Evolutionary conservation across 164 flowering plant genomes (phyloP).

Genomic region (Macadamia tetraphylla): DNA sequence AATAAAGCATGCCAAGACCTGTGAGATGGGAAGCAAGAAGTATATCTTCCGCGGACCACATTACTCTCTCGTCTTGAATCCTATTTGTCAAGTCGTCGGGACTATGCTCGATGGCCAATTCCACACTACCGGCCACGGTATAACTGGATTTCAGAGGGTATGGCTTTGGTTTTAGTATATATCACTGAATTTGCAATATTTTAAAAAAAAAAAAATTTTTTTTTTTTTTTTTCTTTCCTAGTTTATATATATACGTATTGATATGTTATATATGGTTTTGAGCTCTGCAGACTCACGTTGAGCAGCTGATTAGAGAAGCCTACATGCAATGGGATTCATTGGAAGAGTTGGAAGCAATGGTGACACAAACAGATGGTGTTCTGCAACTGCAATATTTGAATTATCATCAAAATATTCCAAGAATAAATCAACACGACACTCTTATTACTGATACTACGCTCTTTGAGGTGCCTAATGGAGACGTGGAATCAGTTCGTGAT

Average conservation of each 20-base stretch:
- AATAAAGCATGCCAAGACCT: slow-evolving; percentile 56
- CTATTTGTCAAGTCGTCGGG: slow-evolving; percentile 2
- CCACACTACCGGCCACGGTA: neutral
- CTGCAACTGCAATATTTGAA: neutral
- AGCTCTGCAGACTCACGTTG: neutral
- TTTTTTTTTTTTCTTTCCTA: no score
- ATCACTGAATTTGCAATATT: neutral
- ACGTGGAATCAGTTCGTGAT: neutral
- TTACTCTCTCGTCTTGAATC: neutral
- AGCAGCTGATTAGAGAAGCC: neutral
- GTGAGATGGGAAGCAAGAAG: slow-evolving; percentile 17
- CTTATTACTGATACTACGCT: neutral
- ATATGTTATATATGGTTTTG: neutral
- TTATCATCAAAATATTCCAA: neutral
- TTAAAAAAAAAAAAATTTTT: no score
- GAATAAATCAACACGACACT: neutral
- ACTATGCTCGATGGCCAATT: neutral
- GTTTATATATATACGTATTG: neutral
- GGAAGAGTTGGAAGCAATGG: neutral
- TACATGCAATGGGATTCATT: neutral
- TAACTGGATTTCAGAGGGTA: neutral
- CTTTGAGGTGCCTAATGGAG: neutral
- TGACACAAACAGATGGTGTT: neutral
- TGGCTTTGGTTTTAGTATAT: neutral
- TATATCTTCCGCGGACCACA: neutral